Base-by-base conservation (phyloP, 345 rosid species). In the Salix udensis region DNA sequence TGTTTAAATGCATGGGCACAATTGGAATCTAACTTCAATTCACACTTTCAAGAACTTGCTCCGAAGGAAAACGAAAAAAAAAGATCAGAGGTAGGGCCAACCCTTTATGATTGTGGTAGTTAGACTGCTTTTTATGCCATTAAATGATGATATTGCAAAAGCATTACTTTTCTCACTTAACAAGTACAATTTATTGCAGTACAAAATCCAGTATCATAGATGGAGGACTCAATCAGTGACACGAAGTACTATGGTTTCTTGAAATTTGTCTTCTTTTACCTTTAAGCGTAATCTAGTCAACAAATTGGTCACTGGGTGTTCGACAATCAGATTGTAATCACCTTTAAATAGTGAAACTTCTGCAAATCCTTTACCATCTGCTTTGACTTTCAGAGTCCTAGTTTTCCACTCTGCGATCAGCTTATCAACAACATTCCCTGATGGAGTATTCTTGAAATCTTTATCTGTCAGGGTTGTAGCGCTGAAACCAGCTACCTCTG, bases 341-440 rank as follows among this genome's bases (percentile, higher is more conserved):
- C 97, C 96, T 62, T 88, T 86, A 76, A 88, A 81, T 78, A 92
- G 68, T 4, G 87, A 77, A 68, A 72, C 70, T 65, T 84, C 85
- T n/a, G 68, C 73, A 52, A 46, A 77, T 26, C 88, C 91, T 46
- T 76, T 53, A 23, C 34, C 39, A 68, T 79, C 83, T 6, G 79
- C 61, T n/a, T 37, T 21, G 60, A 74, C 52, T 66, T 75, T 70
- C 21, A 16, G 12, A 46, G n/a, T 9, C n/a, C 64, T 48, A 60
- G 84, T 77, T 52, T 71, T 85, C 92, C 92, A 88, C 80, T 88
- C 90, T 0, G 65, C 36, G 8, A 92, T 85, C 70, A 94, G 80
- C 79, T 83, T 87, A 84, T 94, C 96, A 64, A 89, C 88, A 30
- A 88, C 88, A 68, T 90, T 84, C 46, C 97, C 93, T 0, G 77